A percentile compares a stretch with the other conserved stretches of the same genome.
These are phyloP conservation scores for Triticum turgidum DNA, from an alignment of 176 grass and related monocot species.

Conservation along the genomic window DNA sequence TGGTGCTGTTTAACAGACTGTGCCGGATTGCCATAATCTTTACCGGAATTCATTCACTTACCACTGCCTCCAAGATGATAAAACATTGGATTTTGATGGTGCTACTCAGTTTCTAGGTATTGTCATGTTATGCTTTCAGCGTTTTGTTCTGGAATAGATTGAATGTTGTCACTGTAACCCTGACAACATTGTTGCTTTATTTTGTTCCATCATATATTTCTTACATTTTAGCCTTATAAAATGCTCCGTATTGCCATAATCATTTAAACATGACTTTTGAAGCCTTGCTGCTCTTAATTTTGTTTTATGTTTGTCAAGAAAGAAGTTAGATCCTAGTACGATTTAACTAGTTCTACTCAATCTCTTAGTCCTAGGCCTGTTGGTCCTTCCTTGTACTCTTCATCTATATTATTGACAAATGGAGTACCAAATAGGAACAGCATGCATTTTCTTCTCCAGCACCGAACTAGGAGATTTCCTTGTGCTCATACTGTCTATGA, in stretches of 20 bases:
- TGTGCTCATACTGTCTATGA: not conserved
- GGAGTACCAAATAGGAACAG: not conserved
- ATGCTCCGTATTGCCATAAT: not conserved
- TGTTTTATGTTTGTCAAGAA: slow-evolving; percentile 9
- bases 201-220: slow-evolving; percentile 7
- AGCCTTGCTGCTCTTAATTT: not conserved
- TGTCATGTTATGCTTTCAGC: slow-evolving; percentile 16
- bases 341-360: not conserved
- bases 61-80: slow-evolving; percentile 54
- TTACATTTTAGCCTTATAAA: not conserved
- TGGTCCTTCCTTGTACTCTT: not conserved
- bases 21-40: slow-evolving; percentile 62
- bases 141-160: slow-evolving; percentile 26
- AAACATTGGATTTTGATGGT: slow-evolving; percentile 61
- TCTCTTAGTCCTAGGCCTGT: not conserved
- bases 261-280: not conserved
- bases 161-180: not conserved
- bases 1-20: slow-evolving; percentile 47
- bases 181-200: not conserved
- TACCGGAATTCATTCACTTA: slow-evolving; percentile 62
- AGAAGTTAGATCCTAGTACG: not conserved
- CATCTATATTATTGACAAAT: slow-evolving; percentile 6
- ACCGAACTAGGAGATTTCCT: not conserved
- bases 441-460: not conserved
- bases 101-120: slow-evolving; percentile 70